Conservation (phyloP, 2,329 filamentous ascomycete species). For the Rachicladosporium sp. region DNA sequence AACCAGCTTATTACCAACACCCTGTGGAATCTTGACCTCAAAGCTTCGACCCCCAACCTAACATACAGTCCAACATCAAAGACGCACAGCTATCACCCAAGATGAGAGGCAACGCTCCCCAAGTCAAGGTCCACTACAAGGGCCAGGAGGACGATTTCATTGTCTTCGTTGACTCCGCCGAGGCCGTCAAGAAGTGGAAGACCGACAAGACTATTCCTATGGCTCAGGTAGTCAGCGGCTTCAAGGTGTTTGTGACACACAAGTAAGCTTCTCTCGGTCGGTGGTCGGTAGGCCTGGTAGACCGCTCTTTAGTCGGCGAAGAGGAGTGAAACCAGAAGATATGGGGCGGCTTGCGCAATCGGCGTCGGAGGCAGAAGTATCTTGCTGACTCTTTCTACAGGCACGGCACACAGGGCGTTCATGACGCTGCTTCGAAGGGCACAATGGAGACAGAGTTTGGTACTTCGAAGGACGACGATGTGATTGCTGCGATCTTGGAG, state of each 20-base stretch:
- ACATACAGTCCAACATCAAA: no score
- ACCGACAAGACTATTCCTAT: conserved; percentile 66
- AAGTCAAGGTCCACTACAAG: conserved; percentile 78
- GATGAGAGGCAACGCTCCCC: conserved; percentile 52
- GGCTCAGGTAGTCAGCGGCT: conserved; percentile 72
- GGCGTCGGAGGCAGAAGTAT: no score
- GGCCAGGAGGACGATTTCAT: conserved; percentile 59
- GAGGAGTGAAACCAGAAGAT: no score
- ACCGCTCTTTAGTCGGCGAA: no score
- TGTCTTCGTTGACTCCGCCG: conserved; percentile 48
- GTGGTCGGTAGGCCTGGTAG: no score
- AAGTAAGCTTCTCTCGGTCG: conserved; percentile 46
- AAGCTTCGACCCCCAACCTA: no score
- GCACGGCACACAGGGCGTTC: conserved; percentile 71
- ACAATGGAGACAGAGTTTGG: conserved; percentile 79
- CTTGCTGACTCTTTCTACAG: conserved; percentile 31
- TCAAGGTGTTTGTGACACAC: conserved; percentile 82
- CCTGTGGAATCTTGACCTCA: no score
- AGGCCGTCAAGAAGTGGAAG: conserved; percentile 70
- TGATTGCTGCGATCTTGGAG: conserved; percentile 69
- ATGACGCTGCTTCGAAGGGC: conserved; percentile 63
- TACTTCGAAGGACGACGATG: conserved; percentile 64
- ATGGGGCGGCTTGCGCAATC: no score
- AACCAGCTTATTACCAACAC: no score
- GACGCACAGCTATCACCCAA: conserved; percentile 3